Conservation (phyloP, 1,139 yeast genomes). For the Sugiyamaella neomexicana region DNA sequence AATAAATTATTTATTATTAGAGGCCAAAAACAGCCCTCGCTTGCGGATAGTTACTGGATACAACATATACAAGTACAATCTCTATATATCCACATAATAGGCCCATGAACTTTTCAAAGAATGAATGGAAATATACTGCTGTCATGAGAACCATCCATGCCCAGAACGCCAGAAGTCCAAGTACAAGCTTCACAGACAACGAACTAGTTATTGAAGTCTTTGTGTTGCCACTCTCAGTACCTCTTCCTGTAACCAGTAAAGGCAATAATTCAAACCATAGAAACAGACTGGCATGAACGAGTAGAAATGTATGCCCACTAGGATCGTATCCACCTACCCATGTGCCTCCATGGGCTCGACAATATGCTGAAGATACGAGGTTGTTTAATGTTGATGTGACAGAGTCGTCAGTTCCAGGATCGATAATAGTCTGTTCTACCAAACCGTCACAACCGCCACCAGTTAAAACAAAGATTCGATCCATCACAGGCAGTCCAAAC, state of each 20-base stretch:
- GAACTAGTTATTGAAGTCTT: slow-evolving; percentile 3
- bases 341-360: slow-evolving; percentile 62
- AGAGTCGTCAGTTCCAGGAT: slow-evolving; percentile 3
- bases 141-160: slow-evolving; percentile 89
- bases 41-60: slow-evolving; percentile 32
- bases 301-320: slow-evolving; percentile 85
- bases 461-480: slow-evolving; percentile 69
- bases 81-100: slow-evolving; percentile 59
- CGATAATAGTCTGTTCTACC: slow-evolving; percentile 16
- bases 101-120: slow-evolving; percentile 71
- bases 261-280: slow-evolving; percentile 65
- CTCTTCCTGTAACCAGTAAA: slow-evolving; percentile 1
- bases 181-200: slow-evolving; percentile 1
- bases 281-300: slow-evolving; percentile 70
- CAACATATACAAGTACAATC: slow-evolving; percentile 43
- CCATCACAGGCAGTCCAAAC: slow-evolving; percentile 88
- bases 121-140: slow-evolving; percentile 78
- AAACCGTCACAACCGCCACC: slow-evolving; percentile 70
- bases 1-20: neutral
- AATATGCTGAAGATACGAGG: slow-evolving; percentile 47
- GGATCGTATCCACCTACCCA: slow-evolving; percentile 98
- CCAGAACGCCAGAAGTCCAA: slow-evolving; percentile 51
- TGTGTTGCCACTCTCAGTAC: neutral
- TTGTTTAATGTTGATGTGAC: slow-evolving; percentile 8
- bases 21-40: slow-evolving; percentile 1